Conservation (phyloP, 306 rosid genomes). For the Quercus cerris region DNA sequence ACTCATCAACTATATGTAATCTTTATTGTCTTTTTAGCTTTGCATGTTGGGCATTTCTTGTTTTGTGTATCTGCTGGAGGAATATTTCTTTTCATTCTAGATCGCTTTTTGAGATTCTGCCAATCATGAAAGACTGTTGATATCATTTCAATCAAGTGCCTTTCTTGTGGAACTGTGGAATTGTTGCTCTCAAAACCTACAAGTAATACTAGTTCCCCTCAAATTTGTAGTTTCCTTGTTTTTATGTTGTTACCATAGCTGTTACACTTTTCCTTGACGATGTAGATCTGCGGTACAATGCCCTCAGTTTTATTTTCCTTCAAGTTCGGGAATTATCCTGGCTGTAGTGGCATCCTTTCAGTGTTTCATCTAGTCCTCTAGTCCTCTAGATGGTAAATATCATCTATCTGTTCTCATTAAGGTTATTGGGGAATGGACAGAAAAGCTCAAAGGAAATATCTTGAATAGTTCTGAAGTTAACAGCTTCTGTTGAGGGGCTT, state of each 20-base stretch:
- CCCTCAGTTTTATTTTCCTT: conserved; percentile 85
- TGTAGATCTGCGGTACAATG: conserved; percentile 78
- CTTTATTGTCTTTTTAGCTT: conserved; percentile 66
- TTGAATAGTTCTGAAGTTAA: conserved; percentile 33
- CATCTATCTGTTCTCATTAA: conserved; percentile 76
- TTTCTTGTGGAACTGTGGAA: conserved; percentile 87
- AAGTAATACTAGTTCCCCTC: conserved; percentile 37
- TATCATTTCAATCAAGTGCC: conserved; percentile 68
- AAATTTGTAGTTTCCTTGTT: neutral
- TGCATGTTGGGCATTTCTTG: conserved; percentile 84
- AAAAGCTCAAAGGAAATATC: conserved; percentile 42
- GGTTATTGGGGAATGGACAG: conserved; percentile 91
- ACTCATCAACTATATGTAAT: conserved; percentile 83
- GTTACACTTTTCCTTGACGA: conserved; percentile 17
- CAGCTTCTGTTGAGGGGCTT: conserved; percentile 90
- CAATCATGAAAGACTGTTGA: conserved; percentile 75
- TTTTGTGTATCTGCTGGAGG: conserved; percentile 72
- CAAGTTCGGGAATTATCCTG: conserved; percentile 81
- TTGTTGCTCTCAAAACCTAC: conserved; percentile 73
- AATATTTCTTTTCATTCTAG: conserved; percentile 73
- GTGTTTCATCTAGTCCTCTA: conserved; percentile 89
- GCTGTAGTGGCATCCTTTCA: conserved; percentile 97
- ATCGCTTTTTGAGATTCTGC: conserved; percentile 85
- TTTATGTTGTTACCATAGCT: neutral
- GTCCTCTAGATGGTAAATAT: conserved; percentile 86